Conservation (phyloP, 208 protist species). For the Crithidia mellificae region DNA sequence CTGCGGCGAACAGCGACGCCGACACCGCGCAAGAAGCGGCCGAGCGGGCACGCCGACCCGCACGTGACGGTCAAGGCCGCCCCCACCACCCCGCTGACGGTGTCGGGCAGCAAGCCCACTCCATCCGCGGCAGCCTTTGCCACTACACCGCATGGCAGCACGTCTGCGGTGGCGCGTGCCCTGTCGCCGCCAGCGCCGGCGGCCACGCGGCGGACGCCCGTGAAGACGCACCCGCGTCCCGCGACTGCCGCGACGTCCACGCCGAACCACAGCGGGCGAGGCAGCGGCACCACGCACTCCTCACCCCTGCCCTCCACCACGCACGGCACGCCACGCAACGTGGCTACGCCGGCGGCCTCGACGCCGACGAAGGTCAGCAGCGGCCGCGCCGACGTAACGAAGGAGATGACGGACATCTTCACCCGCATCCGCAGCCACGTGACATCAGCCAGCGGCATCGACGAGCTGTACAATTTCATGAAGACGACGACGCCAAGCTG, state of each 20-base stretch:
- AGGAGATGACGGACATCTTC: conserved; percentile 64
- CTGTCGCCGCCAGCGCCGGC: conserved; percentile 2
- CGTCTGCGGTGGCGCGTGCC: not conserved
- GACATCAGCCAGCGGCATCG: conserved; percentile 73
- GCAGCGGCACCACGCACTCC: conserved; percentile 4
- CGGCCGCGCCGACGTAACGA: conserved; percentile 17
- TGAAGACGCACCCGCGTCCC: conserved; percentile 10
- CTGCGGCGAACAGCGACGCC: conserved; percentile 6
- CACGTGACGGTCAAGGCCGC: conserved; percentile 13
- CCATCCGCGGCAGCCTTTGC: not conserved
- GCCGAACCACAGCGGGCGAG: conserved; percentile 11
- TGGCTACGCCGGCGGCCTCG: not conserved
- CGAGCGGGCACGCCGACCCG: conserved; percentile 29
- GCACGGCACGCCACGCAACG: conserved; percentile 1
- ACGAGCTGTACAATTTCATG: conserved; percentile 74
- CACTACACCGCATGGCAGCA: not conserved
- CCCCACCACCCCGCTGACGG: not conserved
- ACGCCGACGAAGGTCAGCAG: not conserved
- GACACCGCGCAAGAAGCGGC: conserved; percentile 22
- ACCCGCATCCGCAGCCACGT: conserved; percentile 75
- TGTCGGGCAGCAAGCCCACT: not conserved
- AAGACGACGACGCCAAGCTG: conserved; percentile 24
- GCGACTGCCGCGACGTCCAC: not conserved
- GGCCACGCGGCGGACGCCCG: conserved; percentile 13
- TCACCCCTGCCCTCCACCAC: not conserved